Evolutionary conservation across 768 basidiomycete species (phyloP).

Genomic region (Candolleomyces aberdarensis): DNA sequence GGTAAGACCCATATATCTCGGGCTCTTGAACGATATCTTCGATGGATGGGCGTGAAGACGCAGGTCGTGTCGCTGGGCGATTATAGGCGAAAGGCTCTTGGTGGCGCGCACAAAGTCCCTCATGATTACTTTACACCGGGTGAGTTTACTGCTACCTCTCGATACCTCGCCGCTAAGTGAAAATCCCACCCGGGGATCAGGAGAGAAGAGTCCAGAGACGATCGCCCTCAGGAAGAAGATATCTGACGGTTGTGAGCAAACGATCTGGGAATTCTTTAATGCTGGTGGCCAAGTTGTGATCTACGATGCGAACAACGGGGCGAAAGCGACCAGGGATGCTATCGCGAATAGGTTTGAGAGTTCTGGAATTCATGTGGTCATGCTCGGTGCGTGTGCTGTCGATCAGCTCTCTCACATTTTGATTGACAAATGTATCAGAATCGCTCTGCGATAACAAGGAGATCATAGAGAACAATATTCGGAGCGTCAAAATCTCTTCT

Average conservation of each 20-base stretch:
- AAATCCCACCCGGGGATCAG: slow-evolving; percentile 28
- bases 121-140: slow-evolving; percentile 90
- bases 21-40: slow-evolving; percentile 92
- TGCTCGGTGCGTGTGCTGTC: slow-evolving; percentile 62
- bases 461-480: slow-evolving; percentile 91
- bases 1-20: slow-evolving; percentile 97
- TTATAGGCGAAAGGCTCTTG: slow-evolving; percentile 86
- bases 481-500: slow-evolving; percentile 96
- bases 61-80: slow-evolving; percentile 94
- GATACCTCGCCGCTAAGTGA: neutral
- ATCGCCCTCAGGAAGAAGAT: slow-evolving; percentile 71
- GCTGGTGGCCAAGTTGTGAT: slow-evolving; percentile 93
- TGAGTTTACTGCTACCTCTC: slow-evolving; percentile 24
- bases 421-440: slow-evolving; percentile 45
- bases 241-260: slow-evolving; percentile 80
- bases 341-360: slow-evolving; percentile 85
- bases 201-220: slow-evolving; percentile 80
- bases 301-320: slow-evolving; percentile 97
- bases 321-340: slow-evolving; percentile 57
- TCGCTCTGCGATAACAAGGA: slow-evolving; percentile 88
- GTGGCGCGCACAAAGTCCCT: slow-evolving; percentile 84
- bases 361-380: slow-evolving; percentile 86
- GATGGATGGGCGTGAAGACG: slow-evolving; percentile 98
- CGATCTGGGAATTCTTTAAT: slow-evolving; percentile 86
- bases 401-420: neutral